Conservation (phyloP, 2,329 filamentous ascomycete species). For the Trichoderma endophyticum region DNA sequence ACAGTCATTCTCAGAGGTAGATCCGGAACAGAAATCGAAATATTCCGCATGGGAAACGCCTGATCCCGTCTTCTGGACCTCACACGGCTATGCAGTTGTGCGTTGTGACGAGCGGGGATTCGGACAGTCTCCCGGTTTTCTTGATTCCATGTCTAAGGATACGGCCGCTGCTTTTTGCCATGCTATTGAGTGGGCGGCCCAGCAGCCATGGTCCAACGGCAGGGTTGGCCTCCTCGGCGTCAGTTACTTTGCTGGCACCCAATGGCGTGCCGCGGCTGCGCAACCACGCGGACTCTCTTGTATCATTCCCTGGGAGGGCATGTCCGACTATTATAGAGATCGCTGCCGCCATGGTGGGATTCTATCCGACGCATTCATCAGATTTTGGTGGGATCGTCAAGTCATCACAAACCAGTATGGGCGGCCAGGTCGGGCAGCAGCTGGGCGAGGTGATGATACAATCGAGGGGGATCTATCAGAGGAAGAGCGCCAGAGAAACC, state of each 20-base stretch:
- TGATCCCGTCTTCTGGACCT: neutral
- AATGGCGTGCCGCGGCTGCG: neutral
- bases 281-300: neutral
- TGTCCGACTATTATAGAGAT: neutral
- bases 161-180: neutral
- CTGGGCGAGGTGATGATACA: neutral
- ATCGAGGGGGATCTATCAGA: neutral
- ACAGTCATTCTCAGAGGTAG: neutral
- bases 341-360: neutral
- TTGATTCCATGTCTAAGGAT: neutral
- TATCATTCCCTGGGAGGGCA: neutral
- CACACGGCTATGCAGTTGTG: neutral
- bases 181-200: neutral
- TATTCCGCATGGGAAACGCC: neutral
- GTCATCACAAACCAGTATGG: neutral
- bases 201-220: neutral
- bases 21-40: neutral
- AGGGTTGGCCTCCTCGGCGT: neutral
- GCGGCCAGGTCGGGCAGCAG: neutral
- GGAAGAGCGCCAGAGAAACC: neutral
- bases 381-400: neutral
- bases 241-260: neutral
- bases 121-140: neutral
- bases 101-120: neutral
- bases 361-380: neutral